These are phyloP conservation scores for Claviceps sorghi DNA, from an alignment of 2,329 filamentous ascomycete genomes.

Conservation along the genomic window DNA sequence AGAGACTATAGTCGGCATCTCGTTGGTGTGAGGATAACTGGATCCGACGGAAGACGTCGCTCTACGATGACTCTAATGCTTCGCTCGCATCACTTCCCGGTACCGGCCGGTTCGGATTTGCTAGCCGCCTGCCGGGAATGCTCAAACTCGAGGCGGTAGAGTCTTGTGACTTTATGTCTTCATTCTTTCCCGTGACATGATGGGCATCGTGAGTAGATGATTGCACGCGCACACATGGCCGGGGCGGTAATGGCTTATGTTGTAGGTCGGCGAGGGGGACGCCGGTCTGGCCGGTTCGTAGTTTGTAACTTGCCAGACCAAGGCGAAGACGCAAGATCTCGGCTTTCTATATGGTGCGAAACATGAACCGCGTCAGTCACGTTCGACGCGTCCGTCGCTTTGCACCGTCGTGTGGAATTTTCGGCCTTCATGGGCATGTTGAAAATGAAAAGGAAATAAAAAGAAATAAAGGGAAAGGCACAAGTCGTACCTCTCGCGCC, in stretches of 20 bases:
- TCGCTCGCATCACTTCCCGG: not conserved
- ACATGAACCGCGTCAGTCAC: constrained; percentile 3
- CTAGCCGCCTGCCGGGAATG: not conserved
- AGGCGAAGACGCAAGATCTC: constrained; percentile 55
- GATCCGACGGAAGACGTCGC: not conserved
- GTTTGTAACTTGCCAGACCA: constrained; percentile 58
- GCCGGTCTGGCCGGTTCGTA: constrained; percentile 55
- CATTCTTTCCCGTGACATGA: not conserved
- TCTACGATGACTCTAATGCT: not conserved
- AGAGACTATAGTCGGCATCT: not conserved
- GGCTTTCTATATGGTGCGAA: constrained; percentile 32
- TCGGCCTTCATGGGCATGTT: not conserved
- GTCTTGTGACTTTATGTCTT: not conserved
- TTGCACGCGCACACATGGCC: constrained; percentile 13
- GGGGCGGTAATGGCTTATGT: constrained; percentile 16
- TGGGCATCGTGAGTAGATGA: constrained; percentile 6
- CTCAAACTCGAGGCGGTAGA: not conserved
- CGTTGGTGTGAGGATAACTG: not conserved
- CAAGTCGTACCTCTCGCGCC: constrained; percentile 30
- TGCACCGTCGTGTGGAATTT: not conserved
- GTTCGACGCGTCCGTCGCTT: not conserved
- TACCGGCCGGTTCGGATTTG: not conserved
- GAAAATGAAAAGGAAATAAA: not conserved
- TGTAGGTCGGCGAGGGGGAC: constrained; percentile 49
- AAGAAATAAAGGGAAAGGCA: not conserved